Conservation (phyloP, 2,329 filamentous ascomycete species). For the Penicillium sp. region DNA sequence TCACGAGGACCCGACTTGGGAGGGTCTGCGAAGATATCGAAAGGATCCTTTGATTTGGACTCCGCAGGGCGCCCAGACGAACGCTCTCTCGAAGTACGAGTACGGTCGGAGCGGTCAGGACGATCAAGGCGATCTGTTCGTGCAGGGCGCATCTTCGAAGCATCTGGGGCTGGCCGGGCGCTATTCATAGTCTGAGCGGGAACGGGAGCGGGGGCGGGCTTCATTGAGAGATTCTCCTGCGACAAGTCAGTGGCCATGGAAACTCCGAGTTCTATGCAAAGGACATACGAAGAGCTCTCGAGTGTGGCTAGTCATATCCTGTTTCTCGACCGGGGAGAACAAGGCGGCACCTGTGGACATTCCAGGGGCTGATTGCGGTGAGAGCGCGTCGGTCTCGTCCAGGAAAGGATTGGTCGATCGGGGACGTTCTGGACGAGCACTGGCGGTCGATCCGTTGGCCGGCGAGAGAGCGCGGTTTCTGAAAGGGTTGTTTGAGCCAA, state of each 20-base stretch:
- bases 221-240: slow-evolving; percentile 42
- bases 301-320: slow-evolving; percentile 48
- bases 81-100: slow-evolving; percentile 27
- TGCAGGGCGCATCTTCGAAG: slow-evolving; percentile 22
- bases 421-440: slow-evolving; percentile 44
- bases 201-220: slow-evolving; percentile 12
- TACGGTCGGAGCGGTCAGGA: slow-evolving; percentile 27
- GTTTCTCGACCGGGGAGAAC: slow-evolving; percentile 34
- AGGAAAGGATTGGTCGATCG: slow-evolving; percentile 64
- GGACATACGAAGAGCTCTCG: slow-evolving; percentile 61
- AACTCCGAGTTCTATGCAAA: neutral
- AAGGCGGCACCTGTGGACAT: slow-evolving; percentile 23
- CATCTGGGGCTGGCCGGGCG: slow-evolving; percentile 36
- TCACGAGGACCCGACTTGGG: slow-evolving; percentile 28
- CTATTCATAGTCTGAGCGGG: slow-evolving; percentile 23
- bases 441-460: slow-evolving; percentile 30
- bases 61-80: slow-evolving; percentile 18
- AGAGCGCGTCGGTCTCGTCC: slow-evolving; percentile 44
- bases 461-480: slow-evolving; percentile 48
- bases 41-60: slow-evolving; percentile 30
- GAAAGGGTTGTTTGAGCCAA: slow-evolving; percentile 52
- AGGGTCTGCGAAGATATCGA: slow-evolving; percentile 52
- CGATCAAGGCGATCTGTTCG: slow-evolving; percentile 22
- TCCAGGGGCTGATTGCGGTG: slow-evolving; percentile 36
- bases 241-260: slow-evolving; percentile 3